Evolutionary conservation across 2,329 filamentous ascomycete species (phyloP), one percentile per base, ranked within the genome.

Genomic region (Exophiala mesophila): DNA sequence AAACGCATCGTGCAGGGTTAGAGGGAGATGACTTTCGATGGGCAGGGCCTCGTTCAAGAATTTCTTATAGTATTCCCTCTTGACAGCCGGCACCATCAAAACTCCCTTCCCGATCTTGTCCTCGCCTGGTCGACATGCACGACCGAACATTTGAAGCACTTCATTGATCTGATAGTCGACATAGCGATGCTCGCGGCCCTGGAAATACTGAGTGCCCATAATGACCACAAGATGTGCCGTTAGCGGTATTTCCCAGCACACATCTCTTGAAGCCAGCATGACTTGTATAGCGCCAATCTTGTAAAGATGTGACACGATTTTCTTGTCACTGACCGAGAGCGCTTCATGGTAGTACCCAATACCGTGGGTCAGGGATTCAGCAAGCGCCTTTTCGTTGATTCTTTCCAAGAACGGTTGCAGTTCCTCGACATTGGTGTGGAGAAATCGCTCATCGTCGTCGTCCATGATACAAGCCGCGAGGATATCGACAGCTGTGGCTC

Each of bases 271-370:
- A 18, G 83, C 82, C 34, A 87, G 69, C 55, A 96, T 72, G 2
- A 96, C 83, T 57, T 96, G 90, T 26, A 95, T 87, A 4, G 88
- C 89, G 30, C 89, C 89, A 40, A 89, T 83, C 45, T 80, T 83
- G 67, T 90, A 98, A 13, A 98, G 76, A 64, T 95, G 86, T 58
- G 89, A 85, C 19, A 96, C 90, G 52, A 97, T 96, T 21, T 85
- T 82, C 73, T 90, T 95, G 63, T 98, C 92, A 45, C 83, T 90
- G 26, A 78, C 73, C 63, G 82, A 90, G 20, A 98, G 72, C 10
- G 90, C 92, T 68, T 98, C 92, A 58, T 98, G 92, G 64, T 90
- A 97, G 66, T 98, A 98, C 2, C 88, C 92, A 55, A 98, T 86
- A 55, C 92, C 94, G 59, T 98, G 92, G 1, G 85, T 85, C 12